Base-by-base conservation (phyloP, 2,329 filamentous ascomycete species). In the Aureobasidium leucospermi region DNA sequence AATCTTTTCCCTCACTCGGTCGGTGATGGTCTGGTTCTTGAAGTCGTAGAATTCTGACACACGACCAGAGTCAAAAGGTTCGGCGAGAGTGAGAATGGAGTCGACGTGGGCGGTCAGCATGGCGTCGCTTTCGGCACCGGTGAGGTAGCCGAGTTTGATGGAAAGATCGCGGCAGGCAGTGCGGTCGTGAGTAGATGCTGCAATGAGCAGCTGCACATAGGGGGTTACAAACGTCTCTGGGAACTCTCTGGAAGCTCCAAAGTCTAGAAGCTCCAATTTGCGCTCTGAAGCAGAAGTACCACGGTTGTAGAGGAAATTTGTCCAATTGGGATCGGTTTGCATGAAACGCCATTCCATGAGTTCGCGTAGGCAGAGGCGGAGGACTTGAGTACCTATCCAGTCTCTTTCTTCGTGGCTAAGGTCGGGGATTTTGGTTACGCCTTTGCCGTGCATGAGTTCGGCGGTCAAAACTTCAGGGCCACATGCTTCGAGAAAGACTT, bases 321-420 rank as follows among this genome's bases (percentile, higher is more conserved):
- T 97, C 94, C 94, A 99, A 78, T 99, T 99, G 42, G 94, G 94
- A 70, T 99, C 94, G 5, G 94, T 99, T 76, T 99, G 94, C 94
- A 99, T 99, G 77, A 96, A 97, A 62, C 81, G 86, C 82, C 96
- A 97, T 74, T 96, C 90, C 64, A 87, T 87, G 66, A 97, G 93
- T 75, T 97, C 94, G 61, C 92, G 87, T 41, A 97, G 81, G 70
- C 91, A 97, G 10, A 99, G 85, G 4, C 91, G 88, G 56, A 97
- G 82, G 65, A 97, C 89, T 68, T 97, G 89, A 0, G 90, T 94
- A 57, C 94, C 94, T 68, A 99, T 96, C 90, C 92, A 96, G 76
- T 99, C 91, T 62, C 87, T 85, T 73, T 97, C 90, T 53, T 84
- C 79, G 70, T 97, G 93, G 0, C 83, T 86, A 61, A 97, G 86